A percentile compares a stretch with the other conserved stretches of the same genome.
phyloP scores from a whole-genome alignment of 2,329 filamentous ascomycete genomes.

The Periconia sp. region DNA sequence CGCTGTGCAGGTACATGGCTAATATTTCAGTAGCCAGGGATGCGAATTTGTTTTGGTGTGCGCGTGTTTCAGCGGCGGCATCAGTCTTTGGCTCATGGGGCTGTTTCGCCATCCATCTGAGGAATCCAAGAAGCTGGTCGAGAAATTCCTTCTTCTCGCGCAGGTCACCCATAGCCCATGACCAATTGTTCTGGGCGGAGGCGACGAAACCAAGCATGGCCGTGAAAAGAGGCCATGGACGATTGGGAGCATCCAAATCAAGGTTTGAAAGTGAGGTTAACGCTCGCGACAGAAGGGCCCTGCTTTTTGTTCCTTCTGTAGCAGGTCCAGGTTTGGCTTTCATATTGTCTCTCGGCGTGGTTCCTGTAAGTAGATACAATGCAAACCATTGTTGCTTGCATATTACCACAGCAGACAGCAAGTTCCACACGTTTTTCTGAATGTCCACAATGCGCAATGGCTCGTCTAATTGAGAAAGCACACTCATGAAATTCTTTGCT shows the following conservation, averaged over 20 bases:
- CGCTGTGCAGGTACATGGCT: slow-evolving; percentile 86
- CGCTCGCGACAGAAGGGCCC: slow-evolving; percentile 74
- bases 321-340: slow-evolving; percentile 55
- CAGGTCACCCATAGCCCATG: slow-evolving; percentile 84
- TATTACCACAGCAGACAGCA: slow-evolving; percentile 82
- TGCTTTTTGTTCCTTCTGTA: slow-evolving; percentile 44
- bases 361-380: slow-evolving; percentile 86
- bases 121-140: slow-evolving; percentile 68
- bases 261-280: slow-evolving; percentile 70
- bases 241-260: slow-evolving; percentile 60
- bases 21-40: slow-evolving; percentile 84
- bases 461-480: slow-evolving; percentile 75
- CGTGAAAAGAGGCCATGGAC: slow-evolving; percentile 57
- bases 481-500: slow-evolving; percentile 79
- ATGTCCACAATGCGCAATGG: slow-evolving; percentile 69
- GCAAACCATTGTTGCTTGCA: slow-evolving; percentile 96
- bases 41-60: slow-evolving; percentile 60
- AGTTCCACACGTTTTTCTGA: slow-evolving; percentile 74
- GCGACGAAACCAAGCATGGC: slow-evolving; percentile 85
- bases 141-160: slow-evolving; percentile 75
- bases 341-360: slow-evolving; percentile 75
- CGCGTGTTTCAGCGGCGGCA: slow-evolving; percentile 23
- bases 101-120: slow-evolving; percentile 50
- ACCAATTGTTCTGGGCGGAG: slow-evolving; percentile 90
- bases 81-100: slow-evolving; percentile 26